Conservation (phyloP, 345 rosid genomes). For the Eucalyptus viminalis region DNA sequence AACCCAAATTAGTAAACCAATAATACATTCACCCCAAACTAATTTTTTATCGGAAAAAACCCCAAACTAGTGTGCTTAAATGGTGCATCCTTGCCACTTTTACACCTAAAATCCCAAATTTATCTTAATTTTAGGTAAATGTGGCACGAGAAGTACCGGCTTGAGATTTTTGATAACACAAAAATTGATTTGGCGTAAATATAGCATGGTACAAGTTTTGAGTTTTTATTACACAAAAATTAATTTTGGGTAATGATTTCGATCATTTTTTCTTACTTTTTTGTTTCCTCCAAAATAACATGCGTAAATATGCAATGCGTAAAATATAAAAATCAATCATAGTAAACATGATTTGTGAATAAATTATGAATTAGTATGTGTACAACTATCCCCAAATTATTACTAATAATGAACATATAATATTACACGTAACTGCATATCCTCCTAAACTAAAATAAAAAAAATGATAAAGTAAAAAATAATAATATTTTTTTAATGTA, state of each 20-base stretch:
- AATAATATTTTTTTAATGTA: not conserved
- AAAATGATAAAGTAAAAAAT: too few relatives aligned
- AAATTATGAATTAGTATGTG: not conserved
- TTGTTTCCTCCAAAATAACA: not conserved
- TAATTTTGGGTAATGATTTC: not conserved
- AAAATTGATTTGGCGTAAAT: not conserved
- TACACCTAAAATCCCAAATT: not conserved
- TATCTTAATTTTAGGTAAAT: not conserved
- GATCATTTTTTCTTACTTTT: not conserved
- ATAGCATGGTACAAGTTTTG: not conserved
- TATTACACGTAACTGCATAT: not conserved
- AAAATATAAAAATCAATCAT: not conserved
- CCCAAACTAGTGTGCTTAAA: not conserved
- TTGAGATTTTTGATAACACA: not conserved
- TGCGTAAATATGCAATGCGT: not conserved
- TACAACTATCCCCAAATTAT: not conserved
- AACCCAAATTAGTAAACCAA: too few relatives aligned
- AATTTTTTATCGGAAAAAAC: too few relatives aligned
- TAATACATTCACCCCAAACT: too few relatives aligned
- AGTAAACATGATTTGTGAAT: not conserved
- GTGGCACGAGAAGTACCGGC: accelerated
- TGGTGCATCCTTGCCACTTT: not conserved
- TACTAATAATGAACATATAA: not conserved
- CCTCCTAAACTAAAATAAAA: not conserved
- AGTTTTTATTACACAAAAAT: not conserved